A percentile compares a stretch with the other conserved stretches of the same genome.
Conservation (phyloP, 768 basidiomycete species). For the Strobilomyces confusus region DNA sequence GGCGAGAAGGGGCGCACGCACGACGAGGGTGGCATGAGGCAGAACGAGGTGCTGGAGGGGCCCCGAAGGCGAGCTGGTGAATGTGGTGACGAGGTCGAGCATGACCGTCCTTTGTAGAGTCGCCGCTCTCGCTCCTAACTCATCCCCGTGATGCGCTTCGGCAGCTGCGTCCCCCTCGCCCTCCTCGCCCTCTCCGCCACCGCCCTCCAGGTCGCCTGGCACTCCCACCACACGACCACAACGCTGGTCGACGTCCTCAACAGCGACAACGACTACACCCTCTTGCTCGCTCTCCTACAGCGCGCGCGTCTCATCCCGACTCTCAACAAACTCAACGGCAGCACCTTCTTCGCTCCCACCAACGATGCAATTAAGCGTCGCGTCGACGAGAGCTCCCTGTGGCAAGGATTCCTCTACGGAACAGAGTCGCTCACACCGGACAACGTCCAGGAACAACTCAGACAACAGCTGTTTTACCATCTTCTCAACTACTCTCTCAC, state of each 20-base stretch:
- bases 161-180: conserved; percentile 32
- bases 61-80: conserved; percentile 49
- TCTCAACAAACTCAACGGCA: conserved; percentile 76
- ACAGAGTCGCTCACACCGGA: conserved; percentile 47
- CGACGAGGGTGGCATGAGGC: conserved; percentile 54
- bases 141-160: conserved; percentile 30
- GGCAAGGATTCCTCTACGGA: conserved; percentile 27
- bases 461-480: conserved; percentile 94
- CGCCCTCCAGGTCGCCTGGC: conserved; percentile 24
- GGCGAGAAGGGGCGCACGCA: conserved; percentile 46
- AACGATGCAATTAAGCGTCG: conserved; percentile 79
- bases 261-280: conserved; percentile 71
- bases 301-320: conserved; percentile 86
- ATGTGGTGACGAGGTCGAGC: conserved; percentile 45
- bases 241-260: conserved; percentile 80
- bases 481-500: conserved; percentile 77
- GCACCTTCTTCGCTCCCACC: conserved; percentile 92
- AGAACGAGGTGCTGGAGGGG: conserved; percentile 57
- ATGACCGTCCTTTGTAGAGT: too few species aligned
- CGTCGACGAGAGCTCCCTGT: conserved; percentile 27
- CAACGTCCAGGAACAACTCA: conserved; percentile 78
- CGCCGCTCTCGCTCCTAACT: background rate
- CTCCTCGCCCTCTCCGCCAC: conserved; percentile 20
- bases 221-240: conserved; percentile 32
- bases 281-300: conserved; percentile 74